Conservation (phyloP, 257 asterid genomes). For the Solanum verrucosum region DNA sequence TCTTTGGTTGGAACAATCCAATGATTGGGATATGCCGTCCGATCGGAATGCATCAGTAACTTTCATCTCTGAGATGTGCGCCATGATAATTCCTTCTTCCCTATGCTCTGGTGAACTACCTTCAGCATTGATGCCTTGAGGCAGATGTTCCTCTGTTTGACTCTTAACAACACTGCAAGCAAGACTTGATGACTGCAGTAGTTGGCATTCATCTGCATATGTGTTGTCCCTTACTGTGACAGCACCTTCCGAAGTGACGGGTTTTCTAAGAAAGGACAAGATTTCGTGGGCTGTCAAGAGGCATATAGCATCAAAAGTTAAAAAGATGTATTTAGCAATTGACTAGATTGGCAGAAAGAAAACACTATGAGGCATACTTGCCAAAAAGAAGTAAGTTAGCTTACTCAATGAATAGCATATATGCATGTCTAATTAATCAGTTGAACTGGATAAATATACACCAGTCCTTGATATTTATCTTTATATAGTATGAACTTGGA, state of each 20-base stretch:
- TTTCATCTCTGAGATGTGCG: slow-evolving; percentile 22
- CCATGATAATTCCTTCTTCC: slow-evolving; percentile 18
- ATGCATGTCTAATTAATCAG: neutral
- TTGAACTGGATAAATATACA: neutral
- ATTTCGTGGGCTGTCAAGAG: slow-evolving; percentile 60
- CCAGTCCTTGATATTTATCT: neutral
- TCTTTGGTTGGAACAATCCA: neutral
- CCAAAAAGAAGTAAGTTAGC: neutral
- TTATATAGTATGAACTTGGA: neutral
- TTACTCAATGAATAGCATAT: neutral
- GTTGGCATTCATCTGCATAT: slow-evolving; percentile 12
- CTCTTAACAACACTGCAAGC: slow-evolving; percentile 22
- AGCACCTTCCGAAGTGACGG: slow-evolving; percentile 23
- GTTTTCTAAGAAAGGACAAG: slow-evolving; percentile 60
- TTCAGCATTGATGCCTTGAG: slow-evolving; percentile 15
- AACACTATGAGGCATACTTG: neutral
- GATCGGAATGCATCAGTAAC: slow-evolving; percentile 13
- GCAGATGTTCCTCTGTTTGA: slow-evolving; percentile 12
- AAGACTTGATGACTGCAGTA: slow-evolving; percentile 21
- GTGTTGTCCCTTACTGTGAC: slow-evolving; percentile 17
- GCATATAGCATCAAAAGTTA: neutral
- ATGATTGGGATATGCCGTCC: slow-evolving; percentile 2
- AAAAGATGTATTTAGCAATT: neutral
- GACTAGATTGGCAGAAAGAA: neutral
- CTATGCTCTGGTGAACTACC: slow-evolving; percentile 12